These are phyloP conservation scores for Pseudofabraea citricarpa DNA, from an alignment of 2,329 filamentous ascomycete genomes.

Conservation along the genomic window DNA sequence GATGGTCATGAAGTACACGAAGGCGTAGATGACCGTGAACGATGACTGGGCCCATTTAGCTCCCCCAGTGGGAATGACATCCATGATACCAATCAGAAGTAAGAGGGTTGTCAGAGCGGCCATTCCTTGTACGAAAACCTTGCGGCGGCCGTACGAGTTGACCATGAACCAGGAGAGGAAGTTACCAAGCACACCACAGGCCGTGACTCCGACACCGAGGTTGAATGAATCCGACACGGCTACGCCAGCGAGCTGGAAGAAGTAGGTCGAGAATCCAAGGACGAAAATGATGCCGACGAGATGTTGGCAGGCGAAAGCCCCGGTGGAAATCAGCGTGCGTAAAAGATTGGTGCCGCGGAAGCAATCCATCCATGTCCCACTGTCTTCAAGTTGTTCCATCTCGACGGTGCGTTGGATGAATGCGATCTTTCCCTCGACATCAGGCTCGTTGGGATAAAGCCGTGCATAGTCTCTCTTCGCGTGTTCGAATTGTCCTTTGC, in stretches of 20 bases:
- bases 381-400: constrained; percentile 10
- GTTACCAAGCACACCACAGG: constrained; percentile 34
- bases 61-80: constrained; percentile 26
- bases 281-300: constrained; percentile 56
- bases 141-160: constrained; percentile 62
- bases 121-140: constrained; percentile 27
- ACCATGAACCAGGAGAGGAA: constrained; percentile 35
- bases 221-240: constrained; percentile 30
- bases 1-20: constrained; percentile 35
- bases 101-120: constrained; percentile 7
- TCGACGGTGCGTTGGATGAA: constrained; percentile 17
- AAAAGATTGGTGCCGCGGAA: constrained; percentile 18
- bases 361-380: constrained; percentile 14
- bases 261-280: constrained; percentile 41
- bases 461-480: constrained; percentile 38
- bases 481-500: constrained; percentile 36
- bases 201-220: constrained; percentile 33
- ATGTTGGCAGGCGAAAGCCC: constrained; percentile 31
- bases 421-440: constrained; percentile 24
- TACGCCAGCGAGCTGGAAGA: constrained; percentile 39
- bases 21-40: constrained; percentile 32
- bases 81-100: constrained; percentile 17
- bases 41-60: constrained; percentile 32
- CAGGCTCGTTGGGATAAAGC: constrained; percentile 3
- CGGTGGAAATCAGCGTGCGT: constrained; percentile 14